A percentile compares a stretch with the other conserved stretches of the same genome.
These are phyloP conservation scores for Boletus smithii DNA, from an alignment of 1,284 basidiomycete species.

Conservation along the genomic window DNA sequence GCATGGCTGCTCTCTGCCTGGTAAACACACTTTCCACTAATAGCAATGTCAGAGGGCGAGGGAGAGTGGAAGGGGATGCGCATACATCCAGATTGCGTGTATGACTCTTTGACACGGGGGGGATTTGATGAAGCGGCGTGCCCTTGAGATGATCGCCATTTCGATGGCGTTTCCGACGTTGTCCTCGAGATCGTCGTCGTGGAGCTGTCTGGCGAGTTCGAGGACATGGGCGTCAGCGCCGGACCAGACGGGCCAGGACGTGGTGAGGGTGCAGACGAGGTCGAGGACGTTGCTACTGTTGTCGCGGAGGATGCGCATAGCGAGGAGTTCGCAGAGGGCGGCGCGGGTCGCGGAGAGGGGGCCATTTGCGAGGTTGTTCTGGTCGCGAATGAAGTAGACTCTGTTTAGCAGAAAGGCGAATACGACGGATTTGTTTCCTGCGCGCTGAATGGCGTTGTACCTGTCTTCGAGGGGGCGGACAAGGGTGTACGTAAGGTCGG, in stretches of 20 bases:
- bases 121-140: slow-evolving; percentile 85
- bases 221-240: slow-evolving; percentile 71
- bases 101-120: slow-evolving; percentile 87
- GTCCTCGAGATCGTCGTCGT: slow-evolving; percentile 73
- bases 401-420: slow-evolving; percentile 90
- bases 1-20: slow-evolving; percentile 83
- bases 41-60: slow-evolving; percentile 8
- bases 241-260: slow-evolving; percentile 83
- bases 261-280: slow-evolving; percentile 78
- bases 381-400: slow-evolving; percentile 79
- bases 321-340: slow-evolving; percentile 84
- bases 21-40: slow-evolving; percentile 84
- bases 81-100: slow-evolving; percentile 72
- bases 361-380: slow-evolving; percentile 54
- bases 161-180: slow-evolving; percentile 87
- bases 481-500: slow-evolving; percentile 86
- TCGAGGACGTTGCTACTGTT: slow-evolving; percentile 75
- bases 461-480: slow-evolving; percentile 73
- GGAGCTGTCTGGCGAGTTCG: slow-evolving; percentile 62
- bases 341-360: slow-evolving; percentile 76
- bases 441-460: slow-evolving; percentile 59
- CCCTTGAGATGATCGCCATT: slow-evolving; percentile 82
- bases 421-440: slow-evolving; percentile 70
- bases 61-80: slow-evolving; percentile 1
- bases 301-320: slow-evolving; percentile 75